Percentiles rank a stretch among this genome's conserved stretches.
These are phyloP conservation scores for Septoria petroselini DNA, from an alignment of 2,329 filamentous ascomycete species.

Conservation along the genomic window DNA sequence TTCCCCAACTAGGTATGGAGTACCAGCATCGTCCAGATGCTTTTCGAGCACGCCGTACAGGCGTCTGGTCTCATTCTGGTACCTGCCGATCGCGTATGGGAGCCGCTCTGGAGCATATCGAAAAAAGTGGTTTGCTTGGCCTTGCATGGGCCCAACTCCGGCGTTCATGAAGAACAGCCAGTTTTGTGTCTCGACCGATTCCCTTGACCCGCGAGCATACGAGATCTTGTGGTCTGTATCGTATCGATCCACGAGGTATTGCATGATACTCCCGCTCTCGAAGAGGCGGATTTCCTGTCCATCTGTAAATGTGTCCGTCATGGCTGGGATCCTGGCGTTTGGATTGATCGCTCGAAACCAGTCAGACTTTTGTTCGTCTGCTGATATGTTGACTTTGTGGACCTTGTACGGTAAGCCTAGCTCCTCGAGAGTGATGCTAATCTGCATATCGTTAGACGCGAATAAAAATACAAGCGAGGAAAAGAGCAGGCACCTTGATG, in stretches of 20 bases:
- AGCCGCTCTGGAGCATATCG: slow-evolving; percentile 75
- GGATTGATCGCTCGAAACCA: slow-evolving; percentile 92
- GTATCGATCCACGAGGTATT: slow-evolving; percentile 71
- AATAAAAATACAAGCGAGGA: neutral
- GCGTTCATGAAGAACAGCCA: slow-evolving; percentile 71
- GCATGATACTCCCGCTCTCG: slow-evolving; percentile 77
- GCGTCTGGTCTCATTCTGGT: slow-evolving; percentile 75
- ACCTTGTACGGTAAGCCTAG: slow-evolving; percentile 68
- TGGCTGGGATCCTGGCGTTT: slow-evolving; percentile 82
- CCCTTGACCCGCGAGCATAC: slow-evolving; percentile 67
- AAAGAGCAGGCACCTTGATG: slow-evolving; percentile 56
- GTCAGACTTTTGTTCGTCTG: slow-evolving; percentile 70
- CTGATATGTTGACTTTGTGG: slow-evolving; percentile 65
- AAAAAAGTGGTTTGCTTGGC: slow-evolving; percentile 52
- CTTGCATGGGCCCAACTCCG: slow-evolving; percentile 45
- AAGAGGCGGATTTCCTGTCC: slow-evolving; percentile 72
- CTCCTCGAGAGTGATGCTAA: slow-evolving; percentile 81
- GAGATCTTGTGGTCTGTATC: slow-evolving; percentile 71
- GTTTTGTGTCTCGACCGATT: slow-evolving; percentile 71
- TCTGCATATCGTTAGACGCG: slow-evolving; percentile 27
- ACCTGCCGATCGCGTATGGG: slow-evolving; percentile 76
- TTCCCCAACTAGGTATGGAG: slow-evolving; percentile 59
- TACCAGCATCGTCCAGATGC: slow-evolving; percentile 56
- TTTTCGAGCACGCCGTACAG: slow-evolving; percentile 75
- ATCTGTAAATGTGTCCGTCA: slow-evolving; percentile 74